Base-by-base conservation (phyloP, 2,329 filamentous ascomycete genomes). In the Colletotrichum scovillei region DNA sequence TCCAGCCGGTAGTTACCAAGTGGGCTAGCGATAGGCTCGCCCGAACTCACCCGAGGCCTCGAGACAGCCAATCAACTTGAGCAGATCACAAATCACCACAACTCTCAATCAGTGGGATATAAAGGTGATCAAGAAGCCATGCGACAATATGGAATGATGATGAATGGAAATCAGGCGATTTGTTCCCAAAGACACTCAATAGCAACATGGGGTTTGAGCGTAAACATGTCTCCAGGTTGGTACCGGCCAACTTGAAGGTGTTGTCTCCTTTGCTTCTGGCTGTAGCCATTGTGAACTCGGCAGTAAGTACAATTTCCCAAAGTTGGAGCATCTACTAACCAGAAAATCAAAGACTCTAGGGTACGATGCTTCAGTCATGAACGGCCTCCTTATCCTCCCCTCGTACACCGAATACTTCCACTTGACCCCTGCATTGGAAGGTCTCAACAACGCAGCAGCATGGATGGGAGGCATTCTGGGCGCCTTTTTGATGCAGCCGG, bases 311-410 rank as follows among this genome's bases (percentile, higher is more conserved):
- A 26, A 1, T 12, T 19, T 19, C 0, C 0, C 1, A 2, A 46
- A 1, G 28, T 4, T 12, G 5, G 26, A 32, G 26, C 14, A 6
- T 22, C 5, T 7, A 2, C 60, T 26, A 30, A 64, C 24, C 7
- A 1, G 38, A 2, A 49, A 0, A 5, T 4, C 1, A 19, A 28
- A 72, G 69, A 72, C 69, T 16, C 65, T 73, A 35, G 82, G 84
- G 28, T 86, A 86, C 65, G 86, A 88, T 69, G 84, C 84, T 2
- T 88, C 86, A 2, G 87, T 90, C 81, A 82, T 90, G 79, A 90
- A 90, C 72, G 88, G 87, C 0, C 82, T 91, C 28, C 88, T 90
- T 71, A 90, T 91, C 71, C 78, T 91, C 19, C 88, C 88, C 0
- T 86, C 84, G 0, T 91, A 90, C 77, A 86, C 83, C 0, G 82